Evolutionary conservation across 768 basidiomycete species (phyloP).

Genomic region (Phylloporus arenicola): DNA sequence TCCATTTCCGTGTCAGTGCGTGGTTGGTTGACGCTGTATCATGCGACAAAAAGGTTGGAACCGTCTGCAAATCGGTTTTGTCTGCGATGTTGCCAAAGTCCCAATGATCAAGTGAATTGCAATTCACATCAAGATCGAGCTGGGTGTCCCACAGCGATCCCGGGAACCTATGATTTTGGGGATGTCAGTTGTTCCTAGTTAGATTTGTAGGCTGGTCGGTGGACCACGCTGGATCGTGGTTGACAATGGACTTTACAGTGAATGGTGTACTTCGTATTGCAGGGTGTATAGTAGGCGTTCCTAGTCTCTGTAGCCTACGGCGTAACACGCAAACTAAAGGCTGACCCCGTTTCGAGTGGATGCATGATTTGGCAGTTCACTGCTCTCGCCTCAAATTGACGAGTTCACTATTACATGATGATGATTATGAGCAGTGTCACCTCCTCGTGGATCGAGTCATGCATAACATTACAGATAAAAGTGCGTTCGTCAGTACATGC

Average conservation of each 20-base stretch:
- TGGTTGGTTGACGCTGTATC: neutral
- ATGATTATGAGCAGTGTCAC: too few relatives aligned
- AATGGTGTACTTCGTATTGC: too few relatives aligned
- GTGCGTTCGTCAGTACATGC: slow-evolving; percentile 11
- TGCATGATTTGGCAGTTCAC: neutral
- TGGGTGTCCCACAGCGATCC: slow-evolving; percentile 40
- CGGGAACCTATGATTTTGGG: slow-evolving; percentile 44
- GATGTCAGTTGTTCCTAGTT: slow-evolving; percentile 32
- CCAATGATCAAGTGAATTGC: slow-evolving; percentile 43
- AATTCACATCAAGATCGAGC: slow-evolving; percentile 46
- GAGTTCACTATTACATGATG: neutral
- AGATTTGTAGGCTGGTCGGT: slow-evolving; percentile 7
- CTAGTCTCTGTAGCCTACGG: neutral
- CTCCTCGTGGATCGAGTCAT: neutral
- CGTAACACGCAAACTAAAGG: neutral
- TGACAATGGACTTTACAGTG: neutral
- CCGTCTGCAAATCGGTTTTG: slow-evolving; percentile 44
- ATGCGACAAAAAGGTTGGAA: slow-evolving; percentile 35
- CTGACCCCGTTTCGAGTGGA: neutral
- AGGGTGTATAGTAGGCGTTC: too few relatives aligned
- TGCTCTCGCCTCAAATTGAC: too few relatives aligned
- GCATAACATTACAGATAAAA: slow-evolving; percentile 21
- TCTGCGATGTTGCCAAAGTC: slow-evolving; percentile 40
- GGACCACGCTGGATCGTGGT: slow-evolving; percentile 15
- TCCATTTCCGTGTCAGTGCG: neutral